Conservation (phyloP, 805 yeast genomes). For the Sporopachydermia lactativora region DNA sequence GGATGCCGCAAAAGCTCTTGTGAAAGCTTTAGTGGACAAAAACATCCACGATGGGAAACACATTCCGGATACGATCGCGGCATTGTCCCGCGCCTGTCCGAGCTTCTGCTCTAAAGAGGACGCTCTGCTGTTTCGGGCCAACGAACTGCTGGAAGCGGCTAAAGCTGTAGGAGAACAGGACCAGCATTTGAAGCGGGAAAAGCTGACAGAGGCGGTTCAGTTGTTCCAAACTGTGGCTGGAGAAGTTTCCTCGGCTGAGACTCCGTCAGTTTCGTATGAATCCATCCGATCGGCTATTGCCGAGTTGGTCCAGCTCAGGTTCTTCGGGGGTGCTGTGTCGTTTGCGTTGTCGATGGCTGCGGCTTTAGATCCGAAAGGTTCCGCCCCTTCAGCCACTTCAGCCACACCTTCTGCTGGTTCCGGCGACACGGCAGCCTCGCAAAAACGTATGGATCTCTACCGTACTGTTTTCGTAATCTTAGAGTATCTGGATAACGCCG, state of each 20-base stretch:
- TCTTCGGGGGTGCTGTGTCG: conserved; percentile 74
- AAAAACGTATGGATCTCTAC: conserved; percentile 46
- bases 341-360: conserved; percentile 66
- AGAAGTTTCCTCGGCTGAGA: conserved; percentile 13
- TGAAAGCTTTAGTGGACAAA: conserved; percentile 79
- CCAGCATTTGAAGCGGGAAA: conserved; percentile 52
- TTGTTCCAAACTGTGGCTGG: conserved; percentile 55
- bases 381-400: conserved; percentile 36
- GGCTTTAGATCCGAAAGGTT: conserved; percentile 46
- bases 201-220: conserved; percentile 56
- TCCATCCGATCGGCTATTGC: conserved; percentile 69
- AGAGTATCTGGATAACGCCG: conserved; percentile 51
- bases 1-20: conserved; percentile 67
- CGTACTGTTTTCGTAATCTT: conserved; percentile 63
- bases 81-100: conserved; percentile 64
- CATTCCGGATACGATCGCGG: neutral
- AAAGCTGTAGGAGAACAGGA: conserved; percentile 61
- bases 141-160: conserved; percentile 82
- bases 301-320: conserved; percentile 65
- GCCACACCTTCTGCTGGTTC: conserved; percentile 36
- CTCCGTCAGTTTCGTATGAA: conserved; percentile 63
- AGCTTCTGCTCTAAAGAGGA: conserved; percentile 90
- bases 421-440: conserved; percentile 24
- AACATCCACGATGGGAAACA: conserved; percentile 64
- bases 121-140: conserved; percentile 85